Base-by-base conservation (phyloP, 179 eudicot genomes). In the Beta corolliflora region DNA sequence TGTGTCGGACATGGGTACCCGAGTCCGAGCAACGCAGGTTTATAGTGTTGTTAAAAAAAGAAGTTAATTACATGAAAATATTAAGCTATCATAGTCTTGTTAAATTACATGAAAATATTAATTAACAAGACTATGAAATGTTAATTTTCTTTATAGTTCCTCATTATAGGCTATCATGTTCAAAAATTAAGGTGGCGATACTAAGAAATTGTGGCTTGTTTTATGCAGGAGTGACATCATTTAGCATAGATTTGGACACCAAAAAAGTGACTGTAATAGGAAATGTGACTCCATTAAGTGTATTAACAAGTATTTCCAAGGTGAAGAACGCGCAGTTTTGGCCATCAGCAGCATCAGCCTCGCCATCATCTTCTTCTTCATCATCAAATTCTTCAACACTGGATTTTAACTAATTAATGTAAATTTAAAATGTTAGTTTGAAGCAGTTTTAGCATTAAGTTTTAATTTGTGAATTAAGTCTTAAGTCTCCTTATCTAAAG, bases 321-420 rank as follows among this genome's bases (percentile, higher is more conserved):
- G 98, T 95, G 79, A 95, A 95, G 83, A 88, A 88, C 45, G 98
- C 97, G 3, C 92, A 95, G 69, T 88, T 93, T 77, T 95, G 98
- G 98, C 89, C 92, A 46, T 91, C 93, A 68, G 87, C 93, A 54
- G 61, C 89, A 25, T 82, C 93, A 0, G 71, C 85, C 29, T 84
- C 91, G 2, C 79, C 89, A 7, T 68, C 89, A 0, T 87, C 91
- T 16, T 79, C 82, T 6, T 80, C 82, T 0, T 73, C 83, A 0
- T 71, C 86, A 4, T 77, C 90, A 14, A 69, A 16, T n/a, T 80
- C 86, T 45, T 77, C 84, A 0, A 80, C 81, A 12, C 2, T 75
- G 5, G 87, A 84, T 25, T 82, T 80, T 58, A n/a, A n/a, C n/a
- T n/a, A 80, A 50, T 23, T 31, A 23, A 55, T 9, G 41, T 1